Evolutionary conservation across 345 rosid genomes (phyloP), one percentile per base, ranked within the genome.

Genomic region (Brassica juncea): DNA sequence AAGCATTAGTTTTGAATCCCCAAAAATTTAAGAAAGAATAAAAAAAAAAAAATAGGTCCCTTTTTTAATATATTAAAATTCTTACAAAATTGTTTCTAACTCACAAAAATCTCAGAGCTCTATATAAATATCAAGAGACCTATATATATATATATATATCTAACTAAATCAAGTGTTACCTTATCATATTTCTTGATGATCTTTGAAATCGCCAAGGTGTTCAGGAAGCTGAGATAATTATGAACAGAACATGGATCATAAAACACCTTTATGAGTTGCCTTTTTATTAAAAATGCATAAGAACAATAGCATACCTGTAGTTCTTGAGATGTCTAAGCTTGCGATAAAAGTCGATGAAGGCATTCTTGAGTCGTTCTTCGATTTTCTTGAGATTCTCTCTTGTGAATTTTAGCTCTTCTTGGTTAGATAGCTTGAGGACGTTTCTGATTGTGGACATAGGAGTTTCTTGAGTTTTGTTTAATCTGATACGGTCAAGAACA

Each of bases 401-500:
- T 10, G 68, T 85, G 65, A 85, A 84, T 15, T 72, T 74, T 28
- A 83, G 68, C 79, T 80, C 88, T 37, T 80, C 81, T 8, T 84
- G 76, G 10, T 77, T 52, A 27, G 92, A 82, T 54, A 84, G 83
- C 37, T 75, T 72, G 72, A 91, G 90, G 52, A 88, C 65, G 34
- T 78, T 71, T 82, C 85, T 89, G 15, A 91, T 84, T 59, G 88
- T 87, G 23, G 90, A 84, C 2, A 85, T 79, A 72, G 97, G 94
- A 77, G 91, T 88, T 82, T 83, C 94, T 0, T 70, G 71, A 25
- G 75, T 47, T 71, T 76, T 81, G 76, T 89, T 87, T 62, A 91
- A 75, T 73, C 78, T 88, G 76, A 89, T 89, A 9, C 52, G 86
- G 70, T 86, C 59, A 32, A 88, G 87, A 70, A 91, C 61, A 57